A percentile compares a stretch with the other conserved stretches of the same genome.
Conservation (phyloP, 192 early-diverging fungal species). For the Lunasporangiospora selenospora region DNA sequence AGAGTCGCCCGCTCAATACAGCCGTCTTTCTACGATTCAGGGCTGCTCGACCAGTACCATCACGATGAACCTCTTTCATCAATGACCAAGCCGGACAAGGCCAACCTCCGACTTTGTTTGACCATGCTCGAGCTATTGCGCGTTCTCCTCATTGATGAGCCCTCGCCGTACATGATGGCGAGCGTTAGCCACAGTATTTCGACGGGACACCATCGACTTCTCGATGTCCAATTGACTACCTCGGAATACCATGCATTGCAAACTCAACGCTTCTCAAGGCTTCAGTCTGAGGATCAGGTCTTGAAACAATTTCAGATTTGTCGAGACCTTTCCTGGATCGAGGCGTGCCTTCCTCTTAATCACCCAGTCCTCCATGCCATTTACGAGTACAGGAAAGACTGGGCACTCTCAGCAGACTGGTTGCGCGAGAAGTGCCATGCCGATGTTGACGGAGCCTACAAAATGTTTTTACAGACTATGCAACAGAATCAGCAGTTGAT, state of each 20-base stretch:
- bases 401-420: conserved; percentile 44
- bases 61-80: neutral
- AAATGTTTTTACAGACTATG: conserved; percentile 42
- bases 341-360: conserved; percentile 44
- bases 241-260: conserved; percentile 38
- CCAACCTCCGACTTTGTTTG: conserved; percentile 22
- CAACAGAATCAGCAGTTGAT: neutral
- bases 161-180: conserved; percentile 15
- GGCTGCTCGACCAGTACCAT: conserved; percentile 1
- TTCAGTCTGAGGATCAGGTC: conserved; percentile 3
- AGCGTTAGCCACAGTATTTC: conserved; percentile 13
- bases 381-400: conserved; percentile 44
- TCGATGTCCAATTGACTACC: conserved; percentile 21
- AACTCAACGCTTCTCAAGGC: conserved; percentile 30
- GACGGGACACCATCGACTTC: conserved; percentile 4
- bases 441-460: conserved; percentile 43
- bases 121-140: conserved; percentile 25
- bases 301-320: conserved; percentile 32
- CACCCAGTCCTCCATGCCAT: conserved; percentile 44
- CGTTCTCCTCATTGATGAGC: conserved; percentile 26
- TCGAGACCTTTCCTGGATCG: conserved; percentile 36
- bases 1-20: conserved; percentile 17
- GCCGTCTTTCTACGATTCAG: neutral
- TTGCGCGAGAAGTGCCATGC: conserved; percentile 41
- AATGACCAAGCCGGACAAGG: conserved; percentile 7